A percentile compares a stretch with the other conserved stretches of the same genome.
Evolutionary conservation across 2,329 filamentous ascomycete genomes (phyloP).

Genomic region (Raffaelea ambrosiae): DNA sequence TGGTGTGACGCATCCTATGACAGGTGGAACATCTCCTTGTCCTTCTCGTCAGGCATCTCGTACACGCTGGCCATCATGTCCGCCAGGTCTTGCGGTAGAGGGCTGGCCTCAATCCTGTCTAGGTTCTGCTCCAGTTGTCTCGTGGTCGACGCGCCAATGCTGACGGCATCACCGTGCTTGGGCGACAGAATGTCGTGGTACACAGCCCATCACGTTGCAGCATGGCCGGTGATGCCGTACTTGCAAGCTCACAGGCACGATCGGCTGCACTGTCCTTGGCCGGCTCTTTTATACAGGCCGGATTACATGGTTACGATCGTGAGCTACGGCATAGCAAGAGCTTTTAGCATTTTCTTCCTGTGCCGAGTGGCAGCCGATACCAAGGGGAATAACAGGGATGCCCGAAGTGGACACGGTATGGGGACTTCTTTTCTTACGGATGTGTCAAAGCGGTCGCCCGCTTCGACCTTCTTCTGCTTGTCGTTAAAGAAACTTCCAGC

Average conservation of each 20-base stretch:
- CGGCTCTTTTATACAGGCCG: conserved; percentile 18
- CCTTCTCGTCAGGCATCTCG: not conserved
- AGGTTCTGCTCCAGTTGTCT: conserved; percentile 26
- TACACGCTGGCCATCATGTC: conserved; percentile 8
- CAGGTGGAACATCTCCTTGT: conserved; percentile 2
- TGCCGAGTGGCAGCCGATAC: no score
- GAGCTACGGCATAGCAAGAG: no score
- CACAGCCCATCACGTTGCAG: conserved; percentile 30
- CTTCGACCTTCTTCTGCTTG: conserved; percentile 4
- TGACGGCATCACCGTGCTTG: conserved; percentile 24
- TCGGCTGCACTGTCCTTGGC: conserved; percentile 19
- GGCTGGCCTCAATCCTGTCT: conserved; percentile 26
- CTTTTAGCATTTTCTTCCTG: not conserved
- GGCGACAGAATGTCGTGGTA: conserved; percentile 25
- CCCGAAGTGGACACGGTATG: no score
- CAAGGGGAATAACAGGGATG: no score
- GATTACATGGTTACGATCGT: conserved; percentile 17
- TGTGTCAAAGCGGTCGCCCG: not conserved
- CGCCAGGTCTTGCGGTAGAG: conserved; percentile 26
- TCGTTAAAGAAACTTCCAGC: conserved; percentile 13
- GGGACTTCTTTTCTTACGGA: not conserved
- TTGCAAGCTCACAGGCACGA: conserved; percentile 18
- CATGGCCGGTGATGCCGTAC: conserved; percentile 28
- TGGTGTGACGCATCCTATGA: no score
- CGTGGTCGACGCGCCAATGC: conserved; percentile 23